Conservation (phyloP, 2,329 filamentous ascomycete species). For the Colletotrichum falcatum region DNA sequence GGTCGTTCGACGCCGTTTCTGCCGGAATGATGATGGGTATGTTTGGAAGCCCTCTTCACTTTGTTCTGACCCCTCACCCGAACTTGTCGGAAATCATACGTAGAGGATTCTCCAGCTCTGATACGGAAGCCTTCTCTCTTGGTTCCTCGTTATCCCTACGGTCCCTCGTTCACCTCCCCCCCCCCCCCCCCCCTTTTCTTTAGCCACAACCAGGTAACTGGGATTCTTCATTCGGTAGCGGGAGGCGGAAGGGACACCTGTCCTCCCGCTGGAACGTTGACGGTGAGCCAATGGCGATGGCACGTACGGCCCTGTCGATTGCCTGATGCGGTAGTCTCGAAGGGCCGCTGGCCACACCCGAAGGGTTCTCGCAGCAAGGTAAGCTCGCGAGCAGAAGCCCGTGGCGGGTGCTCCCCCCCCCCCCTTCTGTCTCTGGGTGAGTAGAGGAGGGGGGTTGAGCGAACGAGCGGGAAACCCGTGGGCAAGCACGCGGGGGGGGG, state of each 20-base stretch:
- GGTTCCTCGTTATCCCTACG: neutral
- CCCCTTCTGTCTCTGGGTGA: neutral
- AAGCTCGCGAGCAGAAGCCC: constrained; percentile 2
- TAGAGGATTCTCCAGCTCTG: neutral
- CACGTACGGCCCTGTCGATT: constrained; percentile 23
- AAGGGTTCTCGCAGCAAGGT: constrained; percentile 13
- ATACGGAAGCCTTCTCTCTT: neutral
- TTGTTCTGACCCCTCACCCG: neutral
- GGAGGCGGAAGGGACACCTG: constrained; percentile 25
- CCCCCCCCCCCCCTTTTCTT: constrained; percentile 5
- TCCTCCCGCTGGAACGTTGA: constrained; percentile 29
- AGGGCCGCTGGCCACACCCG: constrained; percentile 25
- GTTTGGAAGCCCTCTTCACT: neutral
- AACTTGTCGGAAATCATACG: no score
- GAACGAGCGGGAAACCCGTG: constrained; percentile 1
- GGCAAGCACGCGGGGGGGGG: constrained; percentile 3
- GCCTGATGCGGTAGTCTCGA: constrained; percentile 38
- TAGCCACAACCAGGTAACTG: constrained; percentile 26
- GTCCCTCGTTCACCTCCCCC: neutral
- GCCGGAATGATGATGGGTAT: neutral
- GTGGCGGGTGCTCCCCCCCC: constrained; percentile 23
- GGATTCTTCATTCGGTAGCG: constrained; percentile 13
- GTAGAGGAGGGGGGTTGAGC: constrained; percentile 2
- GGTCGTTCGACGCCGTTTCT: neutral
- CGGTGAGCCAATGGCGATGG: constrained; percentile 39